Conservation (phyloP, 2,329 filamentous ascomycete species). For the Diaporthe vexans region DNA sequence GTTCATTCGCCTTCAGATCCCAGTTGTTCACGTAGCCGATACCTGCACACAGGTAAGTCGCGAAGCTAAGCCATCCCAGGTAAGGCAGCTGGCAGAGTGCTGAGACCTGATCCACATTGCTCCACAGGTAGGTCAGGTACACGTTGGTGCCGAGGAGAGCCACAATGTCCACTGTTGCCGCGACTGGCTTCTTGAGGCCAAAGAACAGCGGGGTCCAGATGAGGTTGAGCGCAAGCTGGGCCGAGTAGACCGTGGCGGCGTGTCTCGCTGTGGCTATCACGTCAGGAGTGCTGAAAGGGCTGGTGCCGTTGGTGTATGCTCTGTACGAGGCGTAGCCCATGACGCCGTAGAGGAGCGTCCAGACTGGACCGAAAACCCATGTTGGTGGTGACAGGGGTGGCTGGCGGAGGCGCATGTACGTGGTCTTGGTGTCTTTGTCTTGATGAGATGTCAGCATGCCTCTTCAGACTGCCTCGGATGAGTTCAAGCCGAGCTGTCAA, state of each 20-base stretch:
- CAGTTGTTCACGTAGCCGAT: conserved; percentile 78
- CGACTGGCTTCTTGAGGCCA: conserved; percentile 77
- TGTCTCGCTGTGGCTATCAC: conserved; percentile 72
- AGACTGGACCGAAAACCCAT: conserved; percentile 74
- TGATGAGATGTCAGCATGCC: conserved; percentile 2
- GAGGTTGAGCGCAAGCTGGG: conserved; percentile 88
- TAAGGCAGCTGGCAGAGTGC: conserved; percentile 86
- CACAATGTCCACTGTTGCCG: conserved; percentile 82
- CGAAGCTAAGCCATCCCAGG: conserved; percentile 88
- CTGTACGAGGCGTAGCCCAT: conserved; percentile 94
- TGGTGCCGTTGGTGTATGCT: conserved; percentile 75
- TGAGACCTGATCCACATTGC: conserved; percentile 78
- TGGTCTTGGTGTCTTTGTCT: conserved; percentile 65
- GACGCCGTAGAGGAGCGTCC: conserved; percentile 75
- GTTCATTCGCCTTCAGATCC: conserved; percentile 63
- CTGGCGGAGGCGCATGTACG: conserved; percentile 77
- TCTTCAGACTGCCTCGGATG: conserved; percentile 19
- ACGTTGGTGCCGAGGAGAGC: conserved; percentile 79
- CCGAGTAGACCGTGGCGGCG: conserved; percentile 84
- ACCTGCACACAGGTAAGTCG: conserved; percentile 83
- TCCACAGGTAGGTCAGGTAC: conserved; percentile 83
- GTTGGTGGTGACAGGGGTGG: conserved; percentile 74
- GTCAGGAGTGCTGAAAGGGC: conserved; percentile 64
- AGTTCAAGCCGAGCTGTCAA: conserved; percentile 30
- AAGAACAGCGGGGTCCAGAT: conserved; percentile 97